phyloP scores from a whole-genome alignment of 225 moss, liverwort and hornwort genomes.

The Pseudisothecium myosuroides region DNA sequence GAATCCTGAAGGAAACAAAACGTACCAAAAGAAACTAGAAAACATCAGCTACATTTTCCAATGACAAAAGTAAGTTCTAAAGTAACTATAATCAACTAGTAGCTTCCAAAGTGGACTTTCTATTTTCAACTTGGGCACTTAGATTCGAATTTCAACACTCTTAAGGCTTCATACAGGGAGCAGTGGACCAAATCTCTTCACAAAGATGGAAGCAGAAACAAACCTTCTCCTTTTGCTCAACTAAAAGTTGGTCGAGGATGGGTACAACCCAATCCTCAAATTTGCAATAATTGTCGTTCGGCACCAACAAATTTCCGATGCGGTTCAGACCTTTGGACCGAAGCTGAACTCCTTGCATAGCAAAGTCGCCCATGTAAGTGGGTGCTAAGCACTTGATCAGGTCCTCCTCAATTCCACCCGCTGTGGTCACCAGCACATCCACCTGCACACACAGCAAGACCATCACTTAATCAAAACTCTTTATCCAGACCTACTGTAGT shows the following conservation, averaged over 20 bases:
- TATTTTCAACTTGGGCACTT: no score
- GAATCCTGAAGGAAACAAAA: background rate
- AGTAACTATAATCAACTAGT: background rate
- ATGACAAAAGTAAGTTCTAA: background rate
- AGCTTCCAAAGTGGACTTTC: background rate
- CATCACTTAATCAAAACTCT: conserved; percentile 16
- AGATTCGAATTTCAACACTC: background rate
- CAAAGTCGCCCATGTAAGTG: conserved; percentile 85
- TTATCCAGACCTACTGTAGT: conserved; percentile 19
- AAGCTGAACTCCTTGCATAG: conserved; percentile 62
- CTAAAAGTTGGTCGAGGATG: conserved; percentile 76
- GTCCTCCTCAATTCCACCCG: conserved; percentile 96
- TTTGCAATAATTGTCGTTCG: conserved; percentile 89
- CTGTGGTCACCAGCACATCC: conserved; percentile 89
- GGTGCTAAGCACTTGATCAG: conserved; percentile 93
- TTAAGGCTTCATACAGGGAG: background rate
- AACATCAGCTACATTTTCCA: background rate
- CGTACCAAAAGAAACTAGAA: background rate
- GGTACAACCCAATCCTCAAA: conserved; percentile 97
- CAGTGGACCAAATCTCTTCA: background rate
- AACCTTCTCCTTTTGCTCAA: conserved; percentile 80
- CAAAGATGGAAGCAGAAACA: background rate
- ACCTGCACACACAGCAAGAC: conserved; percentile 44
- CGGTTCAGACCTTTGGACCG: conserved; percentile 88
- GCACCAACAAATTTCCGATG: conserved; percentile 87